Evolutionary conservation across 179 eudicot species (phyloP), one percentile per base, ranked within the genome.

Genomic region (Silene coronaria): DNA sequence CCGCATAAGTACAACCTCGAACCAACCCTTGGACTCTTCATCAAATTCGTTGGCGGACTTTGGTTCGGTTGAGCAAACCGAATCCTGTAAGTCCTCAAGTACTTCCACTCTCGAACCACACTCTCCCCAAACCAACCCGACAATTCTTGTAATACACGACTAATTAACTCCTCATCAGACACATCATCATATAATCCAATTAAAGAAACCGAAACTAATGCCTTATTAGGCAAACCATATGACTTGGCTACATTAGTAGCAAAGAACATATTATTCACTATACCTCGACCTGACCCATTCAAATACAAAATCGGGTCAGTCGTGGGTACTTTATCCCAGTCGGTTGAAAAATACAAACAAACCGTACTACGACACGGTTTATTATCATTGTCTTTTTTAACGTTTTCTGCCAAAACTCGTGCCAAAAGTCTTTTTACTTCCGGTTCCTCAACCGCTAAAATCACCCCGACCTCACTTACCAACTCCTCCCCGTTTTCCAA

Each of bases 251-350:
- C 97, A 79, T 90, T 91, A 11, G 95, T 95, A 0, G 97, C 89
- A 17, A 92, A 92, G 51, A 95, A 95, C 99, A 95, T 92, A 26
- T 95, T 95, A 73, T 95, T 95, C 76, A 95, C 93, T 14, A 95
- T 88, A 76, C 99, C 99, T 8, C 67, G 81, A 4, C 96, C 95
- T 58, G 99, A 89, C 68, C 99, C 97, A 27, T 95, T 95, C 2
- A 95, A 80, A 48, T 81, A 87, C 84, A 95, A 53, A 4, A 92
- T 83, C 34, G 99, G 97, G 71, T 95, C 91, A 3, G 67, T 34
- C 3, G 77, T 80, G 9, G 97, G 97, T 14, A 92, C 61, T 57
- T 77, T 79, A 12, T 67, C 76, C 26, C 4, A 70, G n/a, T 89
- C 90, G 16, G 87, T 67, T 0, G 89, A 73, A 77, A 89, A 95